Conservation (phyloP, 1,139 yeast genomes). For the Blastobotrys buckinghamii region DNA sequence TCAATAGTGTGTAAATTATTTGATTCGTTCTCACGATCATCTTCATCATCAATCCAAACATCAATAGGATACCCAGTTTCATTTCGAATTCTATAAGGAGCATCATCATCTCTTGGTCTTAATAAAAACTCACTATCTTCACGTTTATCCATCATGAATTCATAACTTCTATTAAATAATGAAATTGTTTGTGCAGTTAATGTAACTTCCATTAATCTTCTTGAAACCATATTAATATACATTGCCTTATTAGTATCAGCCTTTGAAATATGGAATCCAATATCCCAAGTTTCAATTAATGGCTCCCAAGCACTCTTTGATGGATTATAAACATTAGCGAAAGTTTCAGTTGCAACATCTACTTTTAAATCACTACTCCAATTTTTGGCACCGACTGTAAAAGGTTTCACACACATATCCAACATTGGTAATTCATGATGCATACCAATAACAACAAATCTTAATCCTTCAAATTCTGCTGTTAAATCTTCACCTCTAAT, state of each 20-base stretch:
- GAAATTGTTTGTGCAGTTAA: slow-evolving; percentile 65
- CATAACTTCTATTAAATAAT: slow-evolving; percentile 40
- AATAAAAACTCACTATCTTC: slow-evolving; percentile 45
- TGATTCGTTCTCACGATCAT: slow-evolving; percentile 12
- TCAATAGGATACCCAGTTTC: slow-evolving; percentile 79
- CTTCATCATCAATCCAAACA: slow-evolving; percentile 58
- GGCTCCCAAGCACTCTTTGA: slow-evolving; percentile 98
- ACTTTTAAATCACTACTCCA: slow-evolving; percentile 81
- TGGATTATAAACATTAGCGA: slow-evolving; percentile 79
- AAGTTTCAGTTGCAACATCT: slow-evolving; percentile 61
- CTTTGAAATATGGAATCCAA: slow-evolving; percentile 64
- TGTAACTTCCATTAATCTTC: slow-evolving; percentile 73
- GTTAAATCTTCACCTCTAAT: slow-evolving; percentile 66
- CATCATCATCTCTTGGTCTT: slow-evolving; percentile 69
- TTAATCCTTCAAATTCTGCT: slow-evolving; percentile 71
- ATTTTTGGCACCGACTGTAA: slow-evolving; percentile 63
- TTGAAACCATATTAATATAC: slow-evolving; percentile 62
- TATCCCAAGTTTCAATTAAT: slow-evolving; percentile 79
- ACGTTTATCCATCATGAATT: slow-evolving; percentile 65
- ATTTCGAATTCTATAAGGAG: slow-evolving; percentile 75
- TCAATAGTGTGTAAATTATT: slow-evolving; percentile 32
- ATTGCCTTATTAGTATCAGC: slow-evolving; percentile 39
- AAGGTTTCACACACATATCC: slow-evolving; percentile 74
- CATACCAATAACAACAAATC: slow-evolving; percentile 87
- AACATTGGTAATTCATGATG: slow-evolving; percentile 89